Evolutionary conservation across 148 eudicot species (phyloP).

Genomic region (Hydrangea macrophylla): DNA sequence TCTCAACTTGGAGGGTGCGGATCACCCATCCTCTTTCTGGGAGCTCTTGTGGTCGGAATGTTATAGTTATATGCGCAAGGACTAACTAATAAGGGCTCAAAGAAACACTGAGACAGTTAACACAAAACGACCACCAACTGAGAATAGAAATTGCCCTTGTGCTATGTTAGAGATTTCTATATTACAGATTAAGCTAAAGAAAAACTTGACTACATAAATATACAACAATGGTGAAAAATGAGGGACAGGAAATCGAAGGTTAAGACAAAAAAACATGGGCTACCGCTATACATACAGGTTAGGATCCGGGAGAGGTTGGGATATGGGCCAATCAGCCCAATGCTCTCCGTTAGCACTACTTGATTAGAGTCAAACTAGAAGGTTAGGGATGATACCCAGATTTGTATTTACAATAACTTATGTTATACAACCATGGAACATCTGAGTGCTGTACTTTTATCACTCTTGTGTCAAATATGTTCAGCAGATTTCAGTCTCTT

Average conservation of each 20-base stretch:
- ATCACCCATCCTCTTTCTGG: too few relatives aligned
- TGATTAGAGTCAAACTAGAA: constrained; percentile 12
- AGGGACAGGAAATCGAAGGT: neutral
- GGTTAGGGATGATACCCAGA: constrained; percentile 7
- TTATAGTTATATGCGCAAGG: too few relatives aligned
- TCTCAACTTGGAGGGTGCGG: too few relatives aligned
- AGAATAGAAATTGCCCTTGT: neutral
- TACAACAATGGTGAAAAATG: too few relatives aligned
- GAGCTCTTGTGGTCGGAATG: neutral
- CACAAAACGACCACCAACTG: neutral
- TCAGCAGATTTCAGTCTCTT: constrained; percentile 48
- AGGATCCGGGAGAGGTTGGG: neutral
- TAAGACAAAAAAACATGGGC: neutral
- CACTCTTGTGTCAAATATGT: constrained; percentile 9
- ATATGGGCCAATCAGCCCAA: neutral
- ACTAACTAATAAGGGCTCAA: neutral
- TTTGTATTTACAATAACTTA: constrained; percentile 11
- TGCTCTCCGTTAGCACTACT: constrained; percentile 16
- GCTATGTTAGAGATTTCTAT: neutral
- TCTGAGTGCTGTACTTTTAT: constrained; percentile 7
- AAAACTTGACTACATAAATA: too few relatives aligned
- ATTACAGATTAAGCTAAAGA: too few relatives aligned
- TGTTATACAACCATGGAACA: constrained; percentile 2
- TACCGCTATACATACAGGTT: neutral
- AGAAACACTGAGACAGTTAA: neutral